phyloP scores from a whole-genome alignment of 768 basidiomycete genomes.

The Collybia mongolica region DNA sequence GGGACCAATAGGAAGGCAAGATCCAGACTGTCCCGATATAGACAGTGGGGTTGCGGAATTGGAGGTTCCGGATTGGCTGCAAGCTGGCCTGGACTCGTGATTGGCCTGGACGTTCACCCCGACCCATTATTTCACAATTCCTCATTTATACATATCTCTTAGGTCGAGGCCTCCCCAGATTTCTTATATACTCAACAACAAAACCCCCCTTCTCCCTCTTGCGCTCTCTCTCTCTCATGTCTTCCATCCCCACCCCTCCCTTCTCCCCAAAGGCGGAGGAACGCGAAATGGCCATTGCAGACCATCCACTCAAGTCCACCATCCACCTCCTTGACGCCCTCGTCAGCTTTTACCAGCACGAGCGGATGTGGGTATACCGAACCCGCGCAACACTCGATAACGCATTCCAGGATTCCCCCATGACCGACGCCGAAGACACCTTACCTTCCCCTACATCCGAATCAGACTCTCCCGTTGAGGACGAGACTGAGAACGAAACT shows the following conservation, averaged over 20 bases:
- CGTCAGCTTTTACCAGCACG: constrained; percentile 65
- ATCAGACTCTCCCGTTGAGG: constrained; percentile 2
- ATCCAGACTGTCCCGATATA: too few species aligned
- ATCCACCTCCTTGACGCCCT: constrained; percentile 62
- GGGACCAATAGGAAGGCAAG: too few species aligned
- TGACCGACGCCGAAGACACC: background rate
- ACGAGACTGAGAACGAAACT: constrained; percentile 1
- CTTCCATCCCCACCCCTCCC: constrained; percentile 31
- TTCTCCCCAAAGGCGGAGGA: constrained; percentile 26
- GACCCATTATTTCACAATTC: background rate
- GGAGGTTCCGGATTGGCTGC: constrained; percentile 18
- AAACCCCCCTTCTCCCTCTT: constrained; percentile 12
- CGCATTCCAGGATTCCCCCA: background rate
- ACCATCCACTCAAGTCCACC: constrained; percentile 43
- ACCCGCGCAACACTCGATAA: constrained; percentile 57
- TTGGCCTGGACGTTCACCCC: constrained; percentile 16
- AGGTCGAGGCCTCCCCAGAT: constrained; percentile 10
- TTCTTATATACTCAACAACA: constrained; percentile 6
- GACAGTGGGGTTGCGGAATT: too few species aligned
- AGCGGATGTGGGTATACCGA: constrained; percentile 70
- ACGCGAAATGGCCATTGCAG: constrained; percentile 19
- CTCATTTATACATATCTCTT: background rate
- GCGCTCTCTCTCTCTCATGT: constrained; percentile 26
- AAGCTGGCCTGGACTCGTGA: constrained; percentile 6
- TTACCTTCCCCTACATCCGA: constrained; percentile 10